These are phyloP conservation scores for Hapsidospora chrysogenum DNA, from an alignment of 495 filamentous ascomycete genomes.

Conservation along the genomic window DNA sequence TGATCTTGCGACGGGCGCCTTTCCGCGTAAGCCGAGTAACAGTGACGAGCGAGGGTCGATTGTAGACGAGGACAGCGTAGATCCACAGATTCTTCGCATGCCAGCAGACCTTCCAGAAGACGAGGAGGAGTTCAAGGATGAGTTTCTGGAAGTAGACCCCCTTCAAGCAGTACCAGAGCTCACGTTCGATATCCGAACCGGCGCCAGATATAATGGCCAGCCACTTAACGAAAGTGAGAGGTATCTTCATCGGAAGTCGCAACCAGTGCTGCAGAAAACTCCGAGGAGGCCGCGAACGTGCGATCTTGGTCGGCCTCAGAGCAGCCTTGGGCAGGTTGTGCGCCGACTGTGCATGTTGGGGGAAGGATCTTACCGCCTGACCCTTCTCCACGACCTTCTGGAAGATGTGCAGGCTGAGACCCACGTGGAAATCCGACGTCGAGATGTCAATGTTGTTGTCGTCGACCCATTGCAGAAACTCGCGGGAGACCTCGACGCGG, in stretches of 20 bases:
- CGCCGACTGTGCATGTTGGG: no score
- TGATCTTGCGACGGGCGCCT: conserved; percentile 7
- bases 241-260: neutral
- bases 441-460: neutral
- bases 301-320: neutral
- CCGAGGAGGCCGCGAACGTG: neutral
- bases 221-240: conserved; percentile 7
- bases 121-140: conserved; percentile 2
- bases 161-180: conserved; percentile 10
- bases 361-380: neutral
- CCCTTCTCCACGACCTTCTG: conserved; percentile 2
- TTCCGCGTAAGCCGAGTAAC: conserved; percentile 9
- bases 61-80: conserved; percentile 9
- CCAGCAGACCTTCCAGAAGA: conserved; percentile 7
- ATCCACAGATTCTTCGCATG: conserved; percentile 7
- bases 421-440: conserved; percentile 8
- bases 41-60: conserved; percentile 7
- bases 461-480: conserved; percentile 3
- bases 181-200: conserved; percentile 9
- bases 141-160: conserved; percentile 1
- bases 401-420: conserved; percentile 2
- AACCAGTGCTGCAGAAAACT: neutral
- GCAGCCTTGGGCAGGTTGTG: neutral
- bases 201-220: conserved; percentile 10
- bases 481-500: neutral